Percentiles rank a stretch among this genome's conserved stretches.
Evolutionary conservation across 306 rosid species (phyloP).

Genomic region (Vicia faba): DNA sequence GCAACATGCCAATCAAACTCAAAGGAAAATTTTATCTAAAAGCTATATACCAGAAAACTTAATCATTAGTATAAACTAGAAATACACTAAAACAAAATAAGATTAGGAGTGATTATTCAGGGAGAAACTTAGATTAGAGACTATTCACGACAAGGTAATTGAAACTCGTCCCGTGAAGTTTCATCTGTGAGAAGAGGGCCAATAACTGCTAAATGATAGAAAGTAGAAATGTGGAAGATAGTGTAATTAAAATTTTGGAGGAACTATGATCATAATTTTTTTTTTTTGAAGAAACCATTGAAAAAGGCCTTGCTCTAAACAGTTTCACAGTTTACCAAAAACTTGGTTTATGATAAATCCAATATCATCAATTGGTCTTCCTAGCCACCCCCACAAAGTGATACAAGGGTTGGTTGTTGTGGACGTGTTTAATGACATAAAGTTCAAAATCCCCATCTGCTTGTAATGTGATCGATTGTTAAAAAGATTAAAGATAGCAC

Average conservation of each 20-base stretch:
- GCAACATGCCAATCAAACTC: constrained; percentile 23
- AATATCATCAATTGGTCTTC: too few relatives aligned
- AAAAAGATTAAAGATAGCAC: constrained; percentile 16
- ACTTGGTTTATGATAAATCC: too few relatives aligned
- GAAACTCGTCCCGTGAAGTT: background rate
- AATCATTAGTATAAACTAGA: background rate
- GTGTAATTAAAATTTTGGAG: background rate
- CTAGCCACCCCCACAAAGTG: too few relatives aligned
- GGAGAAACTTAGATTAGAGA: constrained; percentile 12
- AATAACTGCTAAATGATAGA: background rate
- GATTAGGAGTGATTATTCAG: background rate
- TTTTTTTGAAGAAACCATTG: background rate
- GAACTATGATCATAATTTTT: background rate
- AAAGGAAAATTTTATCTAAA: background rate
- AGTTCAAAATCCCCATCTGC: constrained; percentile 18
- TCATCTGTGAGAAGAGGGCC: constrained; percentile 14
- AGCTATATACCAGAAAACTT: background rate
- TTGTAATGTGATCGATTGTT: background rate
- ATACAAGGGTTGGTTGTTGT: too few relatives aligned
- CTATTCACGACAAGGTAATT: constrained; percentile 19
- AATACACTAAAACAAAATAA: constrained; percentile 11
- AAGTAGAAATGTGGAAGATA: constrained; percentile 19
- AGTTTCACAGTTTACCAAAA: too few relatives aligned
- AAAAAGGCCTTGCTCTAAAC: too few relatives aligned
- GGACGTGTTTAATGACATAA: too few relatives aligned